Base-by-base conservation (phyloP, 495 filamentous ascomycete genomes). In the Podospora anserina region DNA sequence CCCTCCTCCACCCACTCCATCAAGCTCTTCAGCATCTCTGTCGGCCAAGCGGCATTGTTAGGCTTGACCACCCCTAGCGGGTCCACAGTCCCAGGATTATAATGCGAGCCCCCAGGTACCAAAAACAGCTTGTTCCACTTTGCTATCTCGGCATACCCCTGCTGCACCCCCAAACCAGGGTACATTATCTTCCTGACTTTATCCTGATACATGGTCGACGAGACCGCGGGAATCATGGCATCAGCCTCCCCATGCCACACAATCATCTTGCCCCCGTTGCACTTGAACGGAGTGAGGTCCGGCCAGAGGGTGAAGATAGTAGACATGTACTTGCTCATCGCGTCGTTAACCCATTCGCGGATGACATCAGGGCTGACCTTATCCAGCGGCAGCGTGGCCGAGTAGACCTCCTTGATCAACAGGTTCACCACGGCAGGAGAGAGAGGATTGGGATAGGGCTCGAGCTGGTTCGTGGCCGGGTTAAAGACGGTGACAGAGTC, bases 1-100 rank as follows among this genome's bases (percentile, higher is more conserved):
- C 77, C 83, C 7, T 82, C 78, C 67, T 85, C 83, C 16, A 84
- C 85, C 85, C 84, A 86, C 20, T 82, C 72, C 57, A 85, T 85
- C n/a, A 86, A 76, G 44, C 68, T 78, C 63, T 75, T 73, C 16
- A 87, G 68, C 23, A 77, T 82, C 15, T 75, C 78, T 61, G 82
- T 73, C 2, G 84, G 84, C 32, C 2, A 39, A 4, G 32, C 32
- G 5, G 32, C 2, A 5, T 39, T 11, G 2, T 39, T 39, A 39
- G 32, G 2, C 32, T 11, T 39, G 68, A 76, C 86, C 0, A 80
- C 78, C 7, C 81, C 82, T 39, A 80, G 80, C 4, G 81, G 80
- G 71, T 80, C 75, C 16, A 77, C 66, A 1, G 63, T 13, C 65
- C 82, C 85, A 0, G 78, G 65, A 0, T 72, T 71, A 61, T 83